Percentiles rank a stretch among this genome's conserved stretches.
Conservation (phyloP, 352 stramenopile species). For the Globisporangium abappressorium region DNA sequence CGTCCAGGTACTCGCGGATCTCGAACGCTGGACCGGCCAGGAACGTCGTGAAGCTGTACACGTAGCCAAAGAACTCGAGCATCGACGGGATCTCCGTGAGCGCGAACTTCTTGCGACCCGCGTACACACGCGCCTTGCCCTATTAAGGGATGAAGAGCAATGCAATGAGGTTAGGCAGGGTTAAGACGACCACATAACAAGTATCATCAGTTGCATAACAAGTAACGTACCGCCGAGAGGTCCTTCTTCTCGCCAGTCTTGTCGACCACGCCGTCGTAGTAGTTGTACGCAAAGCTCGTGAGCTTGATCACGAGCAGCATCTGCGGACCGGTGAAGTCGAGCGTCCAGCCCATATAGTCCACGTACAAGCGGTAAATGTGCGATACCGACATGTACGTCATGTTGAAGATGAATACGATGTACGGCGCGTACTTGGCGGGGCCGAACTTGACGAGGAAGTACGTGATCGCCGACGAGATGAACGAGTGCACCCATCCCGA, state of each 20-base stretch:
- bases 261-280: constrained; percentile 90
- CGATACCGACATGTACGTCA: constrained; percentile 89
- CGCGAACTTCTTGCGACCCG: constrained; percentile 50
- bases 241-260: constrained; percentile 42
- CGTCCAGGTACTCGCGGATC: constrained; percentile 91
- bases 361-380: constrained; percentile 96
- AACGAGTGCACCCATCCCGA: constrained; percentile 95
- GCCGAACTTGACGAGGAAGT: constrained; percentile 79
- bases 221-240: constrained; percentile 5
- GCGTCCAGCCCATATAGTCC: constrained; percentile 92
- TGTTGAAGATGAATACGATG: constrained; percentile 93
- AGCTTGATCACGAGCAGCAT: constrained; percentile 97
- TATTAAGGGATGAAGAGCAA: background rate
- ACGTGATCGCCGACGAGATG: constrained; percentile 88
- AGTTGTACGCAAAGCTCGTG: constrained; percentile 97
- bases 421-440: constrained; percentile 56
- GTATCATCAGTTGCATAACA: too few species aligned
- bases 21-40: constrained; percentile 95
- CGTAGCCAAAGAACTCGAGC: constrained; percentile 95
- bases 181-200: background rate
- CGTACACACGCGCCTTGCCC: constrained; percentile 25
- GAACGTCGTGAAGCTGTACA: constrained; percentile 96
- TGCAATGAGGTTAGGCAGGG: background rate
- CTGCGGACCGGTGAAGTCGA: constrained; percentile 87
- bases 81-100: constrained; percentile 85